Conservation (phyloP, 2,329 filamentous ascomycete species). For the Verticillium klebahnii region DNA sequence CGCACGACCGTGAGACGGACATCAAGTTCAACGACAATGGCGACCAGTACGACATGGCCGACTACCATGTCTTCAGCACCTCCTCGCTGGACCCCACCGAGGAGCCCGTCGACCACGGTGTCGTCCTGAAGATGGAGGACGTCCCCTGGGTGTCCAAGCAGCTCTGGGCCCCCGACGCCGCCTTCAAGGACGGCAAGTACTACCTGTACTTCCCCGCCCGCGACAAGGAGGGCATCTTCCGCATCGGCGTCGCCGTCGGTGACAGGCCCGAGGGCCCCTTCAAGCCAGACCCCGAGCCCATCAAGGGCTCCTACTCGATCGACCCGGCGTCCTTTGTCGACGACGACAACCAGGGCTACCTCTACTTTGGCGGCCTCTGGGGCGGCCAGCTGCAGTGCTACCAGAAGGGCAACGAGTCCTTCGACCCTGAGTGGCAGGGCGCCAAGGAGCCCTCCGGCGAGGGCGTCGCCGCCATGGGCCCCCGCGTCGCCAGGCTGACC, state of each 20-base stretch:
- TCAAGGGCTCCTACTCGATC: constrained; percentile 68
- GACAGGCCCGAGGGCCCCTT: constrained; percentile 67
- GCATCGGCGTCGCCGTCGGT: constrained; percentile 66
- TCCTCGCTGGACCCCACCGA: constrained; percentile 46
- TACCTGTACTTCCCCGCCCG: constrained; percentile 75
- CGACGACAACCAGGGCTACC: constrained; percentile 30
- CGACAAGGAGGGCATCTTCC: constrained; percentile 65
- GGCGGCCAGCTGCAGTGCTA: constrained; percentile 79
- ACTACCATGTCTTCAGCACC: constrained; percentile 74
- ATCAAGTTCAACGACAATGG: constrained; percentile 79
- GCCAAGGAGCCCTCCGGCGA: constrained; percentile 55
- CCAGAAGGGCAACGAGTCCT: constrained; percentile 47
- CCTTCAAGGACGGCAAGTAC: constrained; percentile 62
- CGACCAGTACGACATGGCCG: constrained; percentile 79
- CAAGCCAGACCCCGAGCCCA: constrained; percentile 56
- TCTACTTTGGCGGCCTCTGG: constrained; percentile 77
- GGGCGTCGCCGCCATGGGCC: constrained; percentile 54
- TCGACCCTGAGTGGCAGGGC: constrained; percentile 49
- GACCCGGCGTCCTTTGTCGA: constrained; percentile 75
- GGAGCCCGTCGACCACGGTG: constrained; percentile 67
- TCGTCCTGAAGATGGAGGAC: constrained; percentile 59
- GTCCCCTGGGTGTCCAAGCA: constrained; percentile 76
- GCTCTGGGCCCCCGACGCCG: constrained; percentile 77
- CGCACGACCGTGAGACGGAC: constrained; percentile 71
- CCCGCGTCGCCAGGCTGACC: constrained; percentile 61